A percentile compares a stretch with the other conserved stretches of the same genome.
These are phyloP conservation scores for Stevia rebaudiana DNA, from an alignment of 140 eudicot genomes.

Conservation along the genomic window DNA sequence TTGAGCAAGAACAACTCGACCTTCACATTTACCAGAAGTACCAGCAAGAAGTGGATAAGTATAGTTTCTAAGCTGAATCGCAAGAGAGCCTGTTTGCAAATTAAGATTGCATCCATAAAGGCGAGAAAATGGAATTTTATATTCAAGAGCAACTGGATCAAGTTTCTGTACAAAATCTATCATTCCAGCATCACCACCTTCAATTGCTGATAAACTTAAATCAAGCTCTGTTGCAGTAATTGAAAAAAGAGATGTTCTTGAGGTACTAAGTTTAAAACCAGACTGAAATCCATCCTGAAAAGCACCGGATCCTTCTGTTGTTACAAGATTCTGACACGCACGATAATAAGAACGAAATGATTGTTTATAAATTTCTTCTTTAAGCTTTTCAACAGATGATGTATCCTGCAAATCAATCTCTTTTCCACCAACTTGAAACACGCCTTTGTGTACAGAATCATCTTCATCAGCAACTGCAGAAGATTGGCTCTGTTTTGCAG, in stretches of 20 bases:
- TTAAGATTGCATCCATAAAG: slow-evolving; percentile 76
- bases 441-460: slow-evolving; percentile 38
- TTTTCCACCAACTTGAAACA: slow-evolving; percentile 42
- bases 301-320: slow-evolving; percentile 84
- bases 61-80: slow-evolving; percentile 74
- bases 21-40: slow-evolving; percentile 85
- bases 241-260: slow-evolving; percentile 81
- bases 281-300: slow-evolving; percentile 76
- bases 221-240: slow-evolving; percentile 74
- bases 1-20: slow-evolving; percentile 87
- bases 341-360: slow-evolving; percentile 80
- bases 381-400: slow-evolving; percentile 56
- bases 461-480: slow-evolving; percentile 42
- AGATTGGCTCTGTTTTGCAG: slow-evolving; percentile 41
- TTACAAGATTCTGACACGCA: slow-evolving; percentile 64
- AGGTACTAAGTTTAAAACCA: slow-evolving; percentile 77
- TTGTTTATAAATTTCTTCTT: slow-evolving; percentile 74
- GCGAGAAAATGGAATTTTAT: slow-evolving; percentile 75
- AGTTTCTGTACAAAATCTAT: slow-evolving; percentile 77
- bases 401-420: slow-evolving; percentile 58
- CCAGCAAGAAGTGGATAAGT: slow-evolving; percentile 77
- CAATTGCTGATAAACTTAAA: slow-evolving; percentile 65
- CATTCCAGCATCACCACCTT: slow-evolving; percentile 96
- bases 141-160: slow-evolving; percentile 76
- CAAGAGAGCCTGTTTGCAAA: slow-evolving; percentile 70